Base-by-base conservation (phyloP, 305 asterid species). In the Stenogyne calaminthoides region DNA sequence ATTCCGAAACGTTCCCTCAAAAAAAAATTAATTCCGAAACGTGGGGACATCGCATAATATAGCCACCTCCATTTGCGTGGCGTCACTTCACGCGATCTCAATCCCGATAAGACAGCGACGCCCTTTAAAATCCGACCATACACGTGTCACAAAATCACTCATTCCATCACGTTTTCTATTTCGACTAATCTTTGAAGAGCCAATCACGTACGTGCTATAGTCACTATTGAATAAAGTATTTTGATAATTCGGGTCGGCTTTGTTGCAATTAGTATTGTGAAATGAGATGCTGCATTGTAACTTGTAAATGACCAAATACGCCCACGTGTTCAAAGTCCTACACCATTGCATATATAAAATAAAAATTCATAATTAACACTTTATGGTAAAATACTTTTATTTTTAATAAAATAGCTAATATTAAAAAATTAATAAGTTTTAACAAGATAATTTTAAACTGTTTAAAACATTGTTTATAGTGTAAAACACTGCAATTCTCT, bases 61-160 rank as follows among this genome's bases (percentile, higher is more conserved):
- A 39, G 32, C 32, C 4, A 27, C 32, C 32, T 62, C 77, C 77
- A 63, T 63, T 65, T 63, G 64, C 39, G 8, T 34, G 8, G 39
- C 39, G 77, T 64, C 67, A 6, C 47, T 9, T 49, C 81, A 71
- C 77, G 70, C 69, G 76, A 70, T 25, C 72, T 55, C 72, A 12
- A 61, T 65, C 70, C 44, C 64, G 80, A 78, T 78, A 76, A 76
- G 83, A 76, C 8, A 46, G 32, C 70, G 74, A 71, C 70, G 46
- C 3, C 8, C 5, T 19, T 29, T 16, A 3, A 63, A 11, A 82
- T 78, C 79, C 3, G 14, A n/a, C 74, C 75, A 74, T 67, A 71
- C 83, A 74, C 79, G 80, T 71, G 82, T 68, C 78, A 8, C 0
- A 1, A 22, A 22, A 44, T 6, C 20, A 8, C 4, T 9, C 27